phyloP scores from a whole-genome alignment of 208 protist genomes.

The Trypanosoma platydactyli region DNA sequence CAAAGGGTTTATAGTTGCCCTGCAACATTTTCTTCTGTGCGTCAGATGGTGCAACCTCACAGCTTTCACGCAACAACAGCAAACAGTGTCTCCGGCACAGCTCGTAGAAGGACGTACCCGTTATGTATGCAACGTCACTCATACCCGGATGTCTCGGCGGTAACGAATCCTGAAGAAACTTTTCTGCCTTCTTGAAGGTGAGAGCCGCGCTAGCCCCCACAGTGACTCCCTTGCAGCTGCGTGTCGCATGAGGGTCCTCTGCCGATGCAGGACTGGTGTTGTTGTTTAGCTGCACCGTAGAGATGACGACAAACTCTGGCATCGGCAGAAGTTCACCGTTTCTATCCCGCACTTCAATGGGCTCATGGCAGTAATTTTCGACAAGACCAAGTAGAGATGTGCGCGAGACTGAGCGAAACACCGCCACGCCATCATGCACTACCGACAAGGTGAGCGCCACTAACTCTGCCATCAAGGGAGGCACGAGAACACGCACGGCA shows the following conservation, averaged over 20 bases:
- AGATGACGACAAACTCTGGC: constrained; percentile 77
- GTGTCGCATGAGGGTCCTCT: constrained; percentile 8
- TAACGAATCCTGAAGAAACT: constrained; percentile 55
- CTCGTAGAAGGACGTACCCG: constrained; percentile 51
- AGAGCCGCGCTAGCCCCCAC: constrained; percentile 63
- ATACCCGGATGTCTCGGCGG: constrained; percentile 48
- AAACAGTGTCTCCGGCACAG: constrained; percentile 73
- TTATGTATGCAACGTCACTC: constrained; percentile 37
- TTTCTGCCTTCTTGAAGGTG: constrained; percentile 54
- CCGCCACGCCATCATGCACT: constrained; percentile 41
- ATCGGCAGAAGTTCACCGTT: constrained; percentile 50
- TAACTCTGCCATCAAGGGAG: constrained; percentile 41
- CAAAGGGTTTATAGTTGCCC: constrained; percentile 58
- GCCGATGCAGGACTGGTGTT: constrained; percentile 9
- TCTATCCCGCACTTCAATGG: constrained; percentile 59
- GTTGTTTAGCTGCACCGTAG: constrained; percentile 38
- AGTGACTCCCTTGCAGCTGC: constrained; percentile 57
- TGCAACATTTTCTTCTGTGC: constrained; percentile 34
- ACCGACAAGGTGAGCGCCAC: constrained; percentile 59
- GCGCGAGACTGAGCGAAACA: constrained; percentile 49
- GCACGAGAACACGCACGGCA: constrained; percentile 31
- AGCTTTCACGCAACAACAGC: constrained; percentile 68
- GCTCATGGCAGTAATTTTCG: constrained; percentile 67
- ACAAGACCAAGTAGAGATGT: constrained; percentile 53
- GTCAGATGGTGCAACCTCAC: constrained; percentile 24